Evolutionary conservation across 1,284 basidiomycete species (phyloP), one percentile per base, ranked within the genome.

Genomic region (Xanthoconium separans): DNA sequence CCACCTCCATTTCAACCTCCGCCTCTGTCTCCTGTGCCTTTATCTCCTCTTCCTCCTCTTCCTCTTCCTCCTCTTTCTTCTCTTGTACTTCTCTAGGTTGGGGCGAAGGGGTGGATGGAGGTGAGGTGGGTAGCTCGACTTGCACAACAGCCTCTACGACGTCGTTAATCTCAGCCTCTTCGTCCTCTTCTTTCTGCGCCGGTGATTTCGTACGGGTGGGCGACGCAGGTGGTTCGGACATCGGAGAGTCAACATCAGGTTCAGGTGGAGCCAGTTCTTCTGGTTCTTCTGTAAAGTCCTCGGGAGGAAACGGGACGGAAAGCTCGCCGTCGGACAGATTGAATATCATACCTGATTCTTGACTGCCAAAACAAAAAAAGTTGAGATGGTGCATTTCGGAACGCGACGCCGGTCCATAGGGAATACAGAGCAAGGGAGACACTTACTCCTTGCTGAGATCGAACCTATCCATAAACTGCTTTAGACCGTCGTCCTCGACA

Each of bases 391-490:
- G 45, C 54, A 30, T 47, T 45, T 40, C 31, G 27, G 40, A 45
- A 53, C 44, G 39, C n/a, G 49, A 45, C 22, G 54, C 53, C 33
- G 53, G 44, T 50, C 44, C 46, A 40, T 39, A 18, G 15, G 22
- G 37, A 18, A 33, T 16, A 46, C 10, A 36, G 39, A 41, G 50
- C 27, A 18, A 20, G 36, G 27, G 33, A 6, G n/a, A 41, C 16
- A 58, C 66, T 44, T 18, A 71, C 66, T 57, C 50, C 79, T 80
- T 71, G 58, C 75, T 72, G 47, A 87, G 64, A 65, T 84, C 78
- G 61, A 81, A 82, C 61, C 74, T 74, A 44, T 77, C 74, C 55
- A 86, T 61, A 65, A 86, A 87, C 37, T 65, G 62, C 44, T 73
- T 70, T 20, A 84, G 54, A 24, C 72, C 77, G 31, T 74, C 75